These are phyloP conservation scores for Sextonia rubra DNA, from an alignment of 164 flowering plant species.

Conservation along the genomic window DNA sequence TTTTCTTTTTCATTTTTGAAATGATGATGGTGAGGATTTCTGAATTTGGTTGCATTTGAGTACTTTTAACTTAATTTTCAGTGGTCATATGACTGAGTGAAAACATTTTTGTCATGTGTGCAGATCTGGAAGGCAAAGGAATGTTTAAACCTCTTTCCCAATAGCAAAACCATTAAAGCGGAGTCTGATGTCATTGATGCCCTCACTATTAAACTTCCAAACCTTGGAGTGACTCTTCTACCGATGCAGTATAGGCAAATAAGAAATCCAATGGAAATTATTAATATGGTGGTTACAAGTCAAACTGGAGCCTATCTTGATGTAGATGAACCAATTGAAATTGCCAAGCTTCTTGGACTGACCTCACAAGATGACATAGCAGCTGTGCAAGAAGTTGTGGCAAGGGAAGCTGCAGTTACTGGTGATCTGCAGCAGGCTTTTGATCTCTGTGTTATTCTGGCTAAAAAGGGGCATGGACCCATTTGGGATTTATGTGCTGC, in stretches of 20 bases:
- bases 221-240: conserved; percentile 84
- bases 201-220: conserved; percentile 79
- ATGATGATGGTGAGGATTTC: too few species aligned
- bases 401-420: conserved; percentile 96
- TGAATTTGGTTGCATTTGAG: background rate
- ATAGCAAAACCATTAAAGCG: conserved; percentile 63
- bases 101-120: conserved; percentile 9
- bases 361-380: conserved; percentile 70
- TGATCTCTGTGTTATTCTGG: conserved; percentile 85
- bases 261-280: conserved; percentile 86
- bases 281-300: conserved; percentile 76
- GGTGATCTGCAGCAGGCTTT: conserved; percentile 93
- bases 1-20: too few species aligned
- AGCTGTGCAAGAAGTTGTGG: conserved; percentile 88
- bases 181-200: conserved; percentile 90
- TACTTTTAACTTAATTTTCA: background rate
- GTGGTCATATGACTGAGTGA: background rate
- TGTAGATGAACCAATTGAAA: conserved; percentile 83
- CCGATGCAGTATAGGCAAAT: conserved; percentile 92
- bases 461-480: conserved; percentile 79
- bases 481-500: conserved; percentile 99
- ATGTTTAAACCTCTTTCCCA: conserved; percentile 79
- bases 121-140: conserved; percentile 99
- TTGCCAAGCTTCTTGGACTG: conserved; percentile 92
- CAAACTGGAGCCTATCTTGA: conserved; percentile 87